phyloP scores from a whole-genome alignment of 768 basidiomycete species.

The Tricholoma terreum region DNA sequence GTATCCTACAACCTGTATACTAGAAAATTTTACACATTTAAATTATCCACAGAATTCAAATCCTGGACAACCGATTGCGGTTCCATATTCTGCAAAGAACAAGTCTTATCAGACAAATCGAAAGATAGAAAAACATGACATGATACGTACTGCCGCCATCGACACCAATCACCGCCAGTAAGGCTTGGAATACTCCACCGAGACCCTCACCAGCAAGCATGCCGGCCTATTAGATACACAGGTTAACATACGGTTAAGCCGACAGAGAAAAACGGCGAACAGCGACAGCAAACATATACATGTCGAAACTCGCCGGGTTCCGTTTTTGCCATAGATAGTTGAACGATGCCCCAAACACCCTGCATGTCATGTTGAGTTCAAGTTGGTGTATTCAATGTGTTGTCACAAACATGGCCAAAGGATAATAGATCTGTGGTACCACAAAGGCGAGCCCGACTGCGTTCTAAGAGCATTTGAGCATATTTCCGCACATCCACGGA shows the following conservation, averaged over 20 bases:
- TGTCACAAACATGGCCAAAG: conserved; percentile 41
- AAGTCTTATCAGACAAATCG: not conserved
- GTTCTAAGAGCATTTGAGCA: conserved; percentile 28
- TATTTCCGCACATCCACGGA: not conserved
- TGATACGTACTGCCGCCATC: conserved; percentile 42
- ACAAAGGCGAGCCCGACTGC: conserved; percentile 53
- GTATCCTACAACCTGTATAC: not conserved
- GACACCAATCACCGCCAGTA: conserved; percentile 51
- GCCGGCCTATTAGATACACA: conserved; percentile 31
- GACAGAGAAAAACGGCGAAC: conserved; percentile 21
- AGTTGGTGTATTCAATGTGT: not conserved
- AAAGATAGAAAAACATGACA: not conserved
- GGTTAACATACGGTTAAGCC: not conserved
- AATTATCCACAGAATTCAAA: conserved; percentile 49
- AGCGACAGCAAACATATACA: conserved; percentile 57
- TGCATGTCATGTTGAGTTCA: conserved; percentile 4
- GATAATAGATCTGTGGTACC: conserved; percentile 47
- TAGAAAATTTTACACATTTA: not conserved
- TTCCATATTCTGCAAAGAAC: conserved; percentile 37
- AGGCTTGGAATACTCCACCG: conserved; percentile 56
- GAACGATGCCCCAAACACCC: conserved; percentile 42
- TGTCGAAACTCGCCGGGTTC: conserved; percentile 43
- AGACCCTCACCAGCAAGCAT: conserved; percentile 59
- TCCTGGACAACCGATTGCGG: conserved; percentile 52
- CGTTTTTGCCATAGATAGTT: conserved; percentile 48